Evolutionary conservation across 2,329 filamentous ascomycete genomes (phyloP), one percentile per base, ranked within the genome.

Genomic region (Exophiala xenobiotica): DNA sequence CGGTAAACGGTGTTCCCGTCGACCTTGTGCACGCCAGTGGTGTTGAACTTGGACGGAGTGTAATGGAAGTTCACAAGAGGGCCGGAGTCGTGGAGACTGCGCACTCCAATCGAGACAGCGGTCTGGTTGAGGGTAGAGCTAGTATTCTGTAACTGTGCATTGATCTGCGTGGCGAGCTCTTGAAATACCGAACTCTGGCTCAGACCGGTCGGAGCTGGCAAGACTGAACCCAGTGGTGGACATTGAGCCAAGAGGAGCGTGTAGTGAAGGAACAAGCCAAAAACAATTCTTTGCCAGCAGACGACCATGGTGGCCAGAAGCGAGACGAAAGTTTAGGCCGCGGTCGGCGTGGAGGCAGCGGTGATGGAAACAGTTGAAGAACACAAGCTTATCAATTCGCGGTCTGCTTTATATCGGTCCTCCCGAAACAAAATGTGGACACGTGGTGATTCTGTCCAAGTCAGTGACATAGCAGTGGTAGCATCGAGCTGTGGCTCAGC

Each of bases 1-100:
- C 68, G 66, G 55, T 73, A 74, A n/a, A 75, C 70, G 23, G 66
- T 70, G 47, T 75, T 61, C 8, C 64, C 68, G 51, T 73, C 65
- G 4, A 74, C 66, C n/a, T 64, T 66, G 5, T 65, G 62, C 1
- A 66, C 66, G 6, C 71, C 71, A 1, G 59, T 46, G 0, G 61
- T 40, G 53, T 48, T 48, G 20, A 40, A 48, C 3, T 6, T 7
- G 2, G 18, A 3, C 6, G 45, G 45, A 1, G 33, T 39, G 35
- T 40, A 29, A 23, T 39, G 23, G 45, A 40, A 40, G n/a, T 19
- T 40, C 14, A 48, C 9, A 7, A 48, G 16, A 9, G 45, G 23
- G 6, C 11, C 16, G 1, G 31, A 2, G 6, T 48, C 45, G 14
- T 48, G 35, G 19, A 40, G 18, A 16, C 18, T 24, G 11, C 33